These are phyloP conservation scores for Sugiyamaella lignohabitans DNA, from an alignment of 805 yeast genomes.

Conservation along the genomic window DNA sequence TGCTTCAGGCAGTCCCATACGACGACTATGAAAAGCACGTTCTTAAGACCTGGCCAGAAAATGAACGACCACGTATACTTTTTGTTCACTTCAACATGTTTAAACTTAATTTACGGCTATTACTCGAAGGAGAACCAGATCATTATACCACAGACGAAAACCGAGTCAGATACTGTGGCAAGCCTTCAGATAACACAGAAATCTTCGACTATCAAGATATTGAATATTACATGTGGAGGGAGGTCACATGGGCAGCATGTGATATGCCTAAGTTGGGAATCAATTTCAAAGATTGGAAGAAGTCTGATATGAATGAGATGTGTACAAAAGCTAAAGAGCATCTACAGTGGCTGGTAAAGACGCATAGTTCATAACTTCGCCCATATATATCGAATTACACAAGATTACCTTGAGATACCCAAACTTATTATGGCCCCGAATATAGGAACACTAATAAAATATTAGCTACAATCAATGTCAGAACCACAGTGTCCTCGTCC, in stretches of 20 bases:
- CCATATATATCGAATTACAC: no score
- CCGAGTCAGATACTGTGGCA: conserved; percentile 53
- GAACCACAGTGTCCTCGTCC: no score
- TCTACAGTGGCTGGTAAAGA: conserved; percentile 10
- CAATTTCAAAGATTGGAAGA: conserved; percentile 16
- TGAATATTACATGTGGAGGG: conserved; percentile 21
- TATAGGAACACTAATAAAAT: no score
- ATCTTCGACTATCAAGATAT: conserved; percentile 14
- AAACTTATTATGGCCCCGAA: no score
- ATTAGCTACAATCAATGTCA: no score
- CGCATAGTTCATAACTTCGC: conserved; percentile 4
- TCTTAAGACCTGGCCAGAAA: conserved; percentile 8
- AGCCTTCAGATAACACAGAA: conserved; percentile 6
- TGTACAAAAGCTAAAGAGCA: conserved; percentile 11
- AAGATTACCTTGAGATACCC: no score
- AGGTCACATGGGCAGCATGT: conserved; percentile 19
- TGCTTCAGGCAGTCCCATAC: conserved; percentile 71
- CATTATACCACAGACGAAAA: conserved; percentile 40
- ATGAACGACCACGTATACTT: conserved; percentile 22
- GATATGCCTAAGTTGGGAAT: conserved; percentile 11
- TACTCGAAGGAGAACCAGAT: conserved; percentile 33
- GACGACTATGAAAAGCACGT: conserved; percentile 41
- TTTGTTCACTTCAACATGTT: conserved; percentile 66
- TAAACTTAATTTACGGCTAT: conserved; percentile 55
- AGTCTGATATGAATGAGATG: conserved; percentile 7